Conservation (phyloP, 2,329 filamentous ascomycete genomes). For the Beauveria sp. region DNA sequence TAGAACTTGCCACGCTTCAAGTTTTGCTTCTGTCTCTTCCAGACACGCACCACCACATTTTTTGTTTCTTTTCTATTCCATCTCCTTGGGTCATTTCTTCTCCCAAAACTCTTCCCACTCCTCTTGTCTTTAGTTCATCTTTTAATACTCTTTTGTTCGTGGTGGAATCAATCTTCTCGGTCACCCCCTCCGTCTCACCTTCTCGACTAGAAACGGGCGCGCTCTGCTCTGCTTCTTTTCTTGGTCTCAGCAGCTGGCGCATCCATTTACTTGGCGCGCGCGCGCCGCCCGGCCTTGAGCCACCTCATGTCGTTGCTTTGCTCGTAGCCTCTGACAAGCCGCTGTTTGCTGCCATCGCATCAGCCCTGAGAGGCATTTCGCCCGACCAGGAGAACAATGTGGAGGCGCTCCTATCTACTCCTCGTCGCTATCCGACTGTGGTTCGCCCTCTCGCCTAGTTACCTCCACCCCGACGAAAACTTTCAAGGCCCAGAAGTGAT, state of each 20-base stretch:
- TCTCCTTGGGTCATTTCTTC: not conserved
- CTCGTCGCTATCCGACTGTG: slow-evolving; percentile 83
- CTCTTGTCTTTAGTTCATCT: not conserved
- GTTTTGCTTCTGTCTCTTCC: slow-evolving; percentile 5
- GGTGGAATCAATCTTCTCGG: not conserved
- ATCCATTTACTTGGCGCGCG: slow-evolving; percentile 8
- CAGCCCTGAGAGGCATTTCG: slow-evolving; percentile 10
- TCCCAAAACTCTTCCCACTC: not conserved
- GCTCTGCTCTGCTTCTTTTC: not conserved
- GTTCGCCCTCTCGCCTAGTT: slow-evolving; percentile 90
- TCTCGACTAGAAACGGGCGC: not conserved
- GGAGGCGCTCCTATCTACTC: slow-evolving; percentile 81
- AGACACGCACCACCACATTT: not conserved
- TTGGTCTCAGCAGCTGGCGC: not conserved
- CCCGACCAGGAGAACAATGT: slow-evolving; percentile 50
- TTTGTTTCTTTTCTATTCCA: slow-evolving; percentile 8
- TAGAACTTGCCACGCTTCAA: slow-evolving; percentile 6
- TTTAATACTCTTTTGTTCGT: not conserved
- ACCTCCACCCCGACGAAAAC: slow-evolving; percentile 97
- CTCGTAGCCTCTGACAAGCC: slow-evolving; percentile 17
- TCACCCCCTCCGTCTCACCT: not conserved
- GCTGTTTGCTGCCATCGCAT: slow-evolving; percentile 16
- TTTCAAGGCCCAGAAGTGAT: slow-evolving; percentile 98
- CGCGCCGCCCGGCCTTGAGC: not conserved
- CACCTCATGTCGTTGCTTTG: slow-evolving; percentile 13